phyloP scores from a whole-genome alignment of 2,329 filamentous ascomycete genomes.

The Aspergillus fructus region DNA sequence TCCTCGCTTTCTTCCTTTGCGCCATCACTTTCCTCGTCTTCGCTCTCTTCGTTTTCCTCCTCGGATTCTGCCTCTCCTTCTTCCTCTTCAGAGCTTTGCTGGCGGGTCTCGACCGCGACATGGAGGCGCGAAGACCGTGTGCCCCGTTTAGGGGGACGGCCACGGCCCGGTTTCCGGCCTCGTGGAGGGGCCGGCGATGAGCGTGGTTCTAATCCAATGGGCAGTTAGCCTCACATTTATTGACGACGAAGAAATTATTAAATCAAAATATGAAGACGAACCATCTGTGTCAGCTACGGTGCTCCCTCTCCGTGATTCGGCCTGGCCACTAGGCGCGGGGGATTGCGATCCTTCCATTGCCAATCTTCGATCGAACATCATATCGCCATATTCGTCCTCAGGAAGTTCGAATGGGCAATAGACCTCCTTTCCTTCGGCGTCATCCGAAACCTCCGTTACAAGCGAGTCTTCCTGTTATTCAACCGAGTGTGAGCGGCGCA shows the following conservation, averaged over 20 bases:
- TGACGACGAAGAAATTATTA: neutral
- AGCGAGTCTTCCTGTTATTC: slow-evolving; percentile 53
- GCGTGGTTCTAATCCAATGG: slow-evolving; percentile 36
- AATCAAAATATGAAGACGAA: slow-evolving; percentile 21
- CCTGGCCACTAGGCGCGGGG: slow-evolving; percentile 35
- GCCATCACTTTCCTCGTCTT: slow-evolving; percentile 38
- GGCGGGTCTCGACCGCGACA: slow-evolving; percentile 36
- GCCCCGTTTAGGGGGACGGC: slow-evolving; percentile 33
- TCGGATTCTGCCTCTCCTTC: slow-evolving; percentile 43
- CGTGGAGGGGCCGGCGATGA: slow-evolving; percentile 45
- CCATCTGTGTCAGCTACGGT: slow-evolving; percentile 51
- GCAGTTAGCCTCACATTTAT: neutral
- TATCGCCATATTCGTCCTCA: slow-evolving; percentile 45
- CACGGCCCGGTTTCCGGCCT: slow-evolving; percentile 36
- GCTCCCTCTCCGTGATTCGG: slow-evolving; percentile 43
- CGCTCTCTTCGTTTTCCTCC: slow-evolving; percentile 41
- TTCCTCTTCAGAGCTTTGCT: slow-evolving; percentile 28
- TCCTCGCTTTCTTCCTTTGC: slow-evolving; percentile 40
- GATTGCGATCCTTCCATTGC: slow-evolving; percentile 45
- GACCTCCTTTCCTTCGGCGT: slow-evolving; percentile 50
- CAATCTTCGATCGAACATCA: slow-evolving; percentile 50
- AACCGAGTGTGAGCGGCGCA: neutral
- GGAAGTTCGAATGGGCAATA: slow-evolving; percentile 69
- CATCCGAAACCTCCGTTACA: slow-evolving; percentile 58
- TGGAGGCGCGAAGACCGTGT: slow-evolving; percentile 41